phyloP scores from a whole-genome alignment of 352 stramenopile genomes.

The Phytophthora tentaculata region DNA sequence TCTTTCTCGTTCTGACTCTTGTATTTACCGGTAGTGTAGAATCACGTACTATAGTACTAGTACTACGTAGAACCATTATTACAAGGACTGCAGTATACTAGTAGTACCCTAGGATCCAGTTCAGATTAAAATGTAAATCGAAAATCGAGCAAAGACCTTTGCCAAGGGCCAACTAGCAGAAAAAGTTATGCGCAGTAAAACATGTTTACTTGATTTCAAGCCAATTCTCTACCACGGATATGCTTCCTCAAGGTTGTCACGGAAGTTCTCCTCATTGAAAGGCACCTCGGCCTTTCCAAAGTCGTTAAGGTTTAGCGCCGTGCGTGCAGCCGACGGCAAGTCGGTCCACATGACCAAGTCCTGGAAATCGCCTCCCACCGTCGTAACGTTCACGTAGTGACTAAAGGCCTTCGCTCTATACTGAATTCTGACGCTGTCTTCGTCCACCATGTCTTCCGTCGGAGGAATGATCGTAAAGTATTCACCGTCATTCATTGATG shows the following conservation, averaged over 20 bases:
- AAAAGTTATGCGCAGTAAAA: no score
- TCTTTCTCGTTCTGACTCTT: no score
- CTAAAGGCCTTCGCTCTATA: constrained; percentile 19
- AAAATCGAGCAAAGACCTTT: no score
- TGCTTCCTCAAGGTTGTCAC: constrained; percentile 27
- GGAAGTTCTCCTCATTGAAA: constrained; percentile 32
- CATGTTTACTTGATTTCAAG: no score
- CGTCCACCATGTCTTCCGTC: constrained; percentile 18
- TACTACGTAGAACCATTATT: no score
- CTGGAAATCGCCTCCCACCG: constrained; percentile 22
- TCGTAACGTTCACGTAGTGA: constrained; percentile 36
- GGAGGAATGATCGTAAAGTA: constrained; percentile 21
- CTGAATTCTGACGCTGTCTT: constrained; percentile 22
- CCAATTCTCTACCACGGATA: constrained; percentile 8
- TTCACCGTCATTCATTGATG: constrained; percentile 4
- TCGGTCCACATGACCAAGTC: constrained; percentile 27
- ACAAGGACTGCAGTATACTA: no score
- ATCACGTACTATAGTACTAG: no score
- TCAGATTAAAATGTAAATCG: no score
- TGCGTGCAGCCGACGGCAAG: constrained; percentile 23
- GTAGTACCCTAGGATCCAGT: no score
- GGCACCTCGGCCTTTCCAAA: constrained; percentile 36
- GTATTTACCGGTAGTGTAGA: no score
- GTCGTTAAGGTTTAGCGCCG: constrained; percentile 33
- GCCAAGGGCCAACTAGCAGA: no score